These are phyloP conservation scores for Arachis monticola DNA, from an alignment of 331 rosid species.

Conservation along the genomic window DNA sequence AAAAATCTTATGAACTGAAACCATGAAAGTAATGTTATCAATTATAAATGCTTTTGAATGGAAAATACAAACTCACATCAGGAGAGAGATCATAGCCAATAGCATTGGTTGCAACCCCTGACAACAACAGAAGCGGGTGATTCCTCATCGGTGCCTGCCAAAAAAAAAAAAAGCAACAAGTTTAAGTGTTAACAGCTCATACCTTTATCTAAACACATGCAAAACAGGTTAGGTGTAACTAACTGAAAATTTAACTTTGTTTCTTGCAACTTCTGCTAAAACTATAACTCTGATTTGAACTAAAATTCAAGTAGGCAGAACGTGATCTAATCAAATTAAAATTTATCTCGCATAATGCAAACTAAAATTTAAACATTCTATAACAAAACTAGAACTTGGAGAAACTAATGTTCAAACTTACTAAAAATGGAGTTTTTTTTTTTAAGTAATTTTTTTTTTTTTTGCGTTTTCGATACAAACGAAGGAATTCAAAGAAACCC, in stretches of 20 bases:
- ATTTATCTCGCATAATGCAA: background rate
- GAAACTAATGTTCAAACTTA: background rate
- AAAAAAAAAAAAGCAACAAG: background rate
- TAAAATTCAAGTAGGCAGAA: background rate
- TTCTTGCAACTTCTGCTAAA: background rate
- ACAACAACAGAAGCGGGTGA: conserved; percentile 81
- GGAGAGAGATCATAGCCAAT: conserved; percentile 92
- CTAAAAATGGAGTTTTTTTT: background rate
- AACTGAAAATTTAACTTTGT: background rate
- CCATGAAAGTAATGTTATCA: background rate
- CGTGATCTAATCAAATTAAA: background rate
- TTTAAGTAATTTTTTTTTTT: too few relatives aligned
- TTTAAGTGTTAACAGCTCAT: background rate
- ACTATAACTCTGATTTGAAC: background rate
- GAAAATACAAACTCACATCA: conserved; percentile 54
- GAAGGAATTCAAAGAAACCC: conserved; percentile 27
- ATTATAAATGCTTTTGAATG: background rate
- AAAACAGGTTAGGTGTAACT: background rate
- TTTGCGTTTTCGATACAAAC: conserved; percentile 14
- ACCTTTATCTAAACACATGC: background rate
- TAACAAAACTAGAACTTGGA: conserved; percentile 2
- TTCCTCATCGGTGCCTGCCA: conserved; percentile 74
- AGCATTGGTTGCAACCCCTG: conserved; percentile 90
- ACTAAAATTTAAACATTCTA: background rate
- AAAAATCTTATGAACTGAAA: conserved; percentile 3